Evolutionary conservation across 805 yeast species (phyloP).

Genomic region (Yarrowia hollandica): DNA sequence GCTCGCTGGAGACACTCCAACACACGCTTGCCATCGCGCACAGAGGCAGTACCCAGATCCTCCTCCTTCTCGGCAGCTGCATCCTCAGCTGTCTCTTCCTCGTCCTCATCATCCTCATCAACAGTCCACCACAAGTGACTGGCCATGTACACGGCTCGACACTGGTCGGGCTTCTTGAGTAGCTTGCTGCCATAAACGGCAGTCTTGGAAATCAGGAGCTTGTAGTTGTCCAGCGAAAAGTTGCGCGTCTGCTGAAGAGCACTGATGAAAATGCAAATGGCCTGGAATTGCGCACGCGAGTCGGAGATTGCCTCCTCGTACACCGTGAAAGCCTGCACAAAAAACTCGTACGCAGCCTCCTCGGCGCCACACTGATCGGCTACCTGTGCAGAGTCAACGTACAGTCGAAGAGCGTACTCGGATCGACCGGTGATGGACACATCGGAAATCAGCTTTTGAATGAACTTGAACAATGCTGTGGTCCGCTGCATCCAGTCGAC

Average conservation of each 20-base stretch:
- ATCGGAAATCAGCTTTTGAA: constrained; percentile 69
- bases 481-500: constrained; percentile 37
- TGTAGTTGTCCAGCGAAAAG: constrained; percentile 67
- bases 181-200: constrained; percentile 86
- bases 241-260: constrained; percentile 54
- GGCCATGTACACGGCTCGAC: constrained; percentile 83
- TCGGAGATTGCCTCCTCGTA: constrained; percentile 68
- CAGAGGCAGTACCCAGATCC: background rate
- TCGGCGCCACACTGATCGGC: constrained; percentile 76
- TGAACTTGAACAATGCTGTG: constrained; percentile 66
- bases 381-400: constrained; percentile 65
- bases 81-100: constrained; percentile 46
- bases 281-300: constrained; percentile 55
- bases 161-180: constrained; percentile 90
- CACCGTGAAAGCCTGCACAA: constrained; percentile 80
- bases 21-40: constrained; percentile 60
- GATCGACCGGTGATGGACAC: constrained; percentile 47
- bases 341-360: constrained; percentile 81
- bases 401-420: constrained; percentile 46
- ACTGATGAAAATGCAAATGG: constrained; percentile 52
- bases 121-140: constrained; percentile 95
- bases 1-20: constrained; percentile 89
- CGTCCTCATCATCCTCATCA: constrained; percentile 54
- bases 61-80: constrained; percentile 29
- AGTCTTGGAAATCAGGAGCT: constrained; percentile 76